phyloP scores from a whole-genome alignment of 2,329 filamentous ascomycete species.

The Rutstroemia sydowiana region DNA sequence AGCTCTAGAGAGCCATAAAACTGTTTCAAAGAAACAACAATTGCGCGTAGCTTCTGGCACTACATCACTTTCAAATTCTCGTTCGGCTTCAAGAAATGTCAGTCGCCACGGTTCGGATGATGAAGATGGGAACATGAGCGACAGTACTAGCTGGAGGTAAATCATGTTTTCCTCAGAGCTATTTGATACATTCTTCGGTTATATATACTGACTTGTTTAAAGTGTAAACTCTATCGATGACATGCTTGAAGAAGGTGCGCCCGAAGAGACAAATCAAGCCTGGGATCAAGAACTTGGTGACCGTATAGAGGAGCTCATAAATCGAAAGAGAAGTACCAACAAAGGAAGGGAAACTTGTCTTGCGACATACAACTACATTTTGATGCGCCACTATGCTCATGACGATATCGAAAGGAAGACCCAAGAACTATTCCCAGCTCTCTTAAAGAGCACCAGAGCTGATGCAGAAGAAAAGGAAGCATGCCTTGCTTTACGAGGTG shows the following conservation, averaged over 20 bases:
- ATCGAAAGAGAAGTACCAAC: slow-evolving; percentile 60
- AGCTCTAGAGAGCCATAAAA: slow-evolving; percentile 51
- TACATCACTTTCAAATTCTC: slow-evolving; percentile 41
- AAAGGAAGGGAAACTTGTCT: slow-evolving; percentile 56
- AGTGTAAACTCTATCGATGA: slow-evolving; percentile 16
- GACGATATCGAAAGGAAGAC: slow-evolving; percentile 49
- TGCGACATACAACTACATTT: slow-evolving; percentile 47
- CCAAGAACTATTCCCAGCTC: slow-evolving; percentile 49
- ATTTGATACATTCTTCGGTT: not conserved
- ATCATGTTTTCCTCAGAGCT: not conserved
- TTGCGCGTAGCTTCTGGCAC: slow-evolving; percentile 40
- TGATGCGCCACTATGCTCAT: slow-evolving; percentile 54
- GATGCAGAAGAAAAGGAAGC: slow-evolving; percentile 57
- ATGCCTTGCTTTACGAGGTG: slow-evolving; percentile 53
- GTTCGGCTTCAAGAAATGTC: slow-evolving; percentile 39
- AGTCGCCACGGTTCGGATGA: slow-evolving; percentile 47
- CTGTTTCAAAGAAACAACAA: slow-evolving; percentile 48
- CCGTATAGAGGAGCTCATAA: slow-evolving; percentile 56
- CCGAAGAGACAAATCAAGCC: slow-evolving; percentile 38
- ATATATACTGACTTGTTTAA: not conserved
- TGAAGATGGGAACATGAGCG: slow-evolving; percentile 44
- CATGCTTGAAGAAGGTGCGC: slow-evolving; percentile 35
- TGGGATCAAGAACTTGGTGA: slow-evolving; percentile 53
- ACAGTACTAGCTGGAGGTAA: slow-evolving; percentile 44
- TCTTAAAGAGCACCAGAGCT: slow-evolving; percentile 55